A percentile compares a stretch with the other conserved stretches of the same genome.
phyloP scores from a whole-genome alignment of 139 green algal species.

The Zygnema cylindricum region DNA sequence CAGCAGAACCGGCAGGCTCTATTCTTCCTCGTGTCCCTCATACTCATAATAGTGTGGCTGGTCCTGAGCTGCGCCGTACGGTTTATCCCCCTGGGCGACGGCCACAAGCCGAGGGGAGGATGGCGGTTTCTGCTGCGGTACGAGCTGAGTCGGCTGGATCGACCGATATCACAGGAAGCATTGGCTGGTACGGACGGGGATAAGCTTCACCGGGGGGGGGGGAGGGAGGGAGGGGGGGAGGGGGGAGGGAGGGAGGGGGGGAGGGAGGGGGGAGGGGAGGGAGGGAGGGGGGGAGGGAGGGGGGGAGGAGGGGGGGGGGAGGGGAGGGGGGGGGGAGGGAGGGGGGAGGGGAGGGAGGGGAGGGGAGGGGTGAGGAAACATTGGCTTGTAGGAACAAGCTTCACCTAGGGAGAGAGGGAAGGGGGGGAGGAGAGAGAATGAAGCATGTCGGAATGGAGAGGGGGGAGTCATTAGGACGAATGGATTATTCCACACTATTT shows the following conservation, averaged over 20 bases:
- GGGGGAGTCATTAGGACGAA: no score
- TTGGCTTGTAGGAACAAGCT: not conserved
- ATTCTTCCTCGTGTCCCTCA: slow-evolving; percentile 19
- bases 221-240: not conserved
- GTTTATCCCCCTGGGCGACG: slow-evolving; percentile 1
- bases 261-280: not conserved
- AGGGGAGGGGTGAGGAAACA: not conserved
- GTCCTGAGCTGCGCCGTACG: not conserved
- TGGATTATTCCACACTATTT: no score
- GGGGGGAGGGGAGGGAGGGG: not conserved
- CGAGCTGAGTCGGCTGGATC: slow-evolving; percentile 16
- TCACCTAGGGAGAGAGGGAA: not conserved
- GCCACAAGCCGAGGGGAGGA: not conserved
- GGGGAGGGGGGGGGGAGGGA: not conserved
- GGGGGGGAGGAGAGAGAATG: not conserved
- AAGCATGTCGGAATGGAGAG: not conserved
- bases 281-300: not conserved
- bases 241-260: not conserved
- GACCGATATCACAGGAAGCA: slow-evolving; percentile 27
- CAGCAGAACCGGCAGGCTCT: not conserved
- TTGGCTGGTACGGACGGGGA: slow-evolving; percentile 23
- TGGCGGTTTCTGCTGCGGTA: slow-evolving; percentile 21
- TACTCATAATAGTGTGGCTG: slow-evolving; percentile 37
- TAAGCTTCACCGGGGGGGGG: no score
- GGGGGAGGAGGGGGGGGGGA: no score